These are phyloP conservation scores for Pythium insidiosum DNA, from an alignment of 352 stramenopile genomes.

Conservation along the genomic window DNA sequence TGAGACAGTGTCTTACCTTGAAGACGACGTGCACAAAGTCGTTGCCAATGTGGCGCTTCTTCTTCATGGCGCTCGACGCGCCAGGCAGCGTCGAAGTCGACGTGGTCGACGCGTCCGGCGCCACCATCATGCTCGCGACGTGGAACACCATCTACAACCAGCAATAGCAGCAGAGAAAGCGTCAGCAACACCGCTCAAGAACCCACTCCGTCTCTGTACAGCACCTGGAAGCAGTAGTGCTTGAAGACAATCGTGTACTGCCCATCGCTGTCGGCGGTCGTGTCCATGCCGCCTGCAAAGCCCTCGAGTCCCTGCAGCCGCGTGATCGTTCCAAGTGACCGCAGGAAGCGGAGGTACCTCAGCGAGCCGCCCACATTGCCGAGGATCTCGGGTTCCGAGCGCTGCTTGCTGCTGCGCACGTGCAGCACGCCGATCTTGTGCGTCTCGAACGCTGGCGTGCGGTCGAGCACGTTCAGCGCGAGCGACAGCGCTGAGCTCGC, in stretches of 20 bases:
- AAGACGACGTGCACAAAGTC: slow-evolving; percentile 86
- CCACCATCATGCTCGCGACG: slow-evolving; percentile 84
- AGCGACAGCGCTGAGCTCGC: slow-evolving; percentile 44
- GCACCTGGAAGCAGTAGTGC: slow-evolving; percentile 58
- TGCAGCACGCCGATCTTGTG: slow-evolving; percentile 86
- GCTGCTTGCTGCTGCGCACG: slow-evolving; percentile 44
- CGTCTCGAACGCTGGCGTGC: slow-evolving; percentile 74
- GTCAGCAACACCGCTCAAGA: background rate
- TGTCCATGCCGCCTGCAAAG: slow-evolving; percentile 77
- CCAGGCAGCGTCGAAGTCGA: background rate
- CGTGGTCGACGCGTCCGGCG: slow-evolving; percentile 8
- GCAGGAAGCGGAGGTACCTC: slow-evolving; percentile 70
- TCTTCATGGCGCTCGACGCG: slow-evolving; percentile 35
- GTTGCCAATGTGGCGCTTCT: slow-evolving; percentile 87
- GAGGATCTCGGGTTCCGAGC: slow-evolving; percentile 60
- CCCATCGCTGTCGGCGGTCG: slow-evolving; percentile 53
- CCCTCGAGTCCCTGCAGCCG: slow-evolving; percentile 54
- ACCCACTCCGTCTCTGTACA: too few relatives aligned
- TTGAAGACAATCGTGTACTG: slow-evolving; percentile 71
- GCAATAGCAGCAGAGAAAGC: background rate
- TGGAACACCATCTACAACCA: slow-evolving; percentile 80
- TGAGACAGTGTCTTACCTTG: slow-evolving; percentile 35
- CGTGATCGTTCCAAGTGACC: slow-evolving; percentile 55
- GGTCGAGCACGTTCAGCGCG: slow-evolving; percentile 69
- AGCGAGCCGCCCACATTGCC: slow-evolving; percentile 58